A percentile compares a stretch with the other conserved stretches of the same genome.
Conservation (phyloP, 1,139 yeast genomes). For the Yamadazyma kanchanaburiensis region DNA sequence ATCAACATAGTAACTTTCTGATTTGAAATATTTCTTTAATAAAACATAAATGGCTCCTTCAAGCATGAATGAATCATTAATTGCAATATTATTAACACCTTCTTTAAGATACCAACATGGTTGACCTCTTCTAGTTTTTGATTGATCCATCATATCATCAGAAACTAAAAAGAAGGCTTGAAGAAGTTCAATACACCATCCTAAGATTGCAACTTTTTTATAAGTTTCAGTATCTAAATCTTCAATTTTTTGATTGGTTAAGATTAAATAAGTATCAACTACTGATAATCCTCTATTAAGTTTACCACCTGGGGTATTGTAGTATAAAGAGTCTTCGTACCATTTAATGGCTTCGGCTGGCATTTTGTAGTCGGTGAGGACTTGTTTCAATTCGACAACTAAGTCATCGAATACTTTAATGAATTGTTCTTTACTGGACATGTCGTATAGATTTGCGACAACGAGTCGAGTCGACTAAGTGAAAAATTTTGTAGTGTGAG, state of each 20-base stretch:
- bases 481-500: no score
- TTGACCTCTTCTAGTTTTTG: slow-evolving; percentile 97
- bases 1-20: slow-evolving; percentile 82
- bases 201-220: slow-evolving; percentile 81
- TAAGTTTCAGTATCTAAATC: slow-evolving; percentile 69
- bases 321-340: slow-evolving; percentile 71
- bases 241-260: slow-evolving; percentile 59
- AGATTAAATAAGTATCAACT: slow-evolving; percentile 82
- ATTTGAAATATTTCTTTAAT: slow-evolving; percentile 83
- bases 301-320: slow-evolving; percentile 96
- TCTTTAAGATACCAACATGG: slow-evolving; percentile 93
- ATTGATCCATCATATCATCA: slow-evolving; percentile 98
- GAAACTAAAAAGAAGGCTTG: slow-evolving; percentile 98
- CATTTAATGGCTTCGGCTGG: slow-evolving; percentile 84
- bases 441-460: slow-evolving; percentile 2
- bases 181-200: slow-evolving; percentile 93
- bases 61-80: slow-evolving; percentile 95
- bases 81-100: slow-evolving; percentile 87
- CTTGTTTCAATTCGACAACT: slow-evolving; percentile 69
- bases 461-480: no score
- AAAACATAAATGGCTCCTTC: slow-evolving; percentile 92
- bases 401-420: slow-evolving; percentile 71
- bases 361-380: slow-evolving; percentile 70
- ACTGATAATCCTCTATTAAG: slow-evolving; percentile 95
- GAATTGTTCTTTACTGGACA: slow-evolving; percentile 35